These are phyloP conservation scores for Artemisia argyi DNA, from an alignment of 129 eudicot genomes.

Conservation along the genomic window DNA sequence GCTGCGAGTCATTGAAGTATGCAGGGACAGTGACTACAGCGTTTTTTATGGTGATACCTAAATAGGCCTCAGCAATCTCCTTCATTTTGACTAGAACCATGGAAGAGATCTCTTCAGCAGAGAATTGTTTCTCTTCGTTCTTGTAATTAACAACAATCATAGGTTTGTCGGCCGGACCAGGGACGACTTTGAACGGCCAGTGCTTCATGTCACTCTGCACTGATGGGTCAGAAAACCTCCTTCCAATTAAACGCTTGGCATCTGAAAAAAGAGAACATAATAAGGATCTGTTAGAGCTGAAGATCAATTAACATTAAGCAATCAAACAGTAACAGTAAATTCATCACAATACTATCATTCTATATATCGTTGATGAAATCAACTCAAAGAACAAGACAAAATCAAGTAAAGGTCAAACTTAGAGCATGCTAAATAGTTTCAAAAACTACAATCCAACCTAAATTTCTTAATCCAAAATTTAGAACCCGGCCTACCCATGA, in stretches of 20 bases:
- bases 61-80: conserved; percentile 25
- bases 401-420: too few species aligned
- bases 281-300: too few species aligned
- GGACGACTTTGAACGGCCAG: conserved; percentile 29
- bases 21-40: conserved; percentile 38
- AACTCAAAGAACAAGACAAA: too few species aligned
- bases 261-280: conserved; percentile 9
- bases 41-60: conserved; percentile 19
- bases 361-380: too few species aligned
- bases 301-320: too few species aligned
- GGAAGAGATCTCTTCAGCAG: conserved; percentile 37
- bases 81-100: conserved; percentile 37
- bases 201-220: conserved; percentile 54
- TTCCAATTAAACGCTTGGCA: conserved; percentile 61
- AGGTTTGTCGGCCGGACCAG: conserved; percentile 26
- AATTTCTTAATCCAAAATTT: too few species aligned
- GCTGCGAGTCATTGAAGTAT: conserved; percentile 35
- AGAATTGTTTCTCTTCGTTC: conserved; percentile 31
- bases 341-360: too few species aligned
- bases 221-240: conserved; percentile 50
- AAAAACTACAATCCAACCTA: too few species aligned
- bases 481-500: too few species aligned
- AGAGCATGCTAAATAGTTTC: too few species aligned
- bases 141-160: conserved; percentile 31
- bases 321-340: too few species aligned